A percentile compares a stretch with the other conserved stretches of the same genome.
These are phyloP conservation scores for Pyrrhoderma noxium DNA, from an alignment of 1,284 basidiomycete species.

Conservation along the genomic window DNA sequence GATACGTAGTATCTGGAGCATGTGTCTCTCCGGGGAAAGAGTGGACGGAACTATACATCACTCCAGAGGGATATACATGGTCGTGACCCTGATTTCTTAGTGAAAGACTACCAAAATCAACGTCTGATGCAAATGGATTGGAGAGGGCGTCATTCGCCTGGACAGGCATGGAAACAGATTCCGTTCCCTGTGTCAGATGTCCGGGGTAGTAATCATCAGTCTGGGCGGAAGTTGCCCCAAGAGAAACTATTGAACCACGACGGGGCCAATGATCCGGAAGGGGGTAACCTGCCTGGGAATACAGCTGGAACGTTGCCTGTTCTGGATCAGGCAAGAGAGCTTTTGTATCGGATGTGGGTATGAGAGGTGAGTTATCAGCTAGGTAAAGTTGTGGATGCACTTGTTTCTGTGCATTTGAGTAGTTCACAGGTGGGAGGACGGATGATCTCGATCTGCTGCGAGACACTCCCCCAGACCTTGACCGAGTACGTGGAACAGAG, in stretches of 20 bases:
- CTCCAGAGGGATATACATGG: too few relatives aligned
- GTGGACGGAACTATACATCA: too few relatives aligned
- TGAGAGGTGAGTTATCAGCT: too few relatives aligned
- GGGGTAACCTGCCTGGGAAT: too few relatives aligned
- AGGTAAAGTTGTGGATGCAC: too few relatives aligned
- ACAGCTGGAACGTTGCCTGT: neutral
- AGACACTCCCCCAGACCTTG: neutral
- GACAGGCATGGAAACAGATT: neutral
- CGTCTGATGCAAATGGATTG: slow-evolving; percentile 11
- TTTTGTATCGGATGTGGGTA: too few relatives aligned
- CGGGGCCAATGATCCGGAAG: slow-evolving; percentile 8
- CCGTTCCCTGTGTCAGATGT: neutral
- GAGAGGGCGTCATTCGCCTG: slow-evolving; percentile 11
- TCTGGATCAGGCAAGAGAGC: slow-evolving; percentile 7
- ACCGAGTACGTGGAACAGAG: neutral
- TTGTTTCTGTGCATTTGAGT: too few relatives aligned
- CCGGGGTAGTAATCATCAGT: slow-evolving; percentile 1
- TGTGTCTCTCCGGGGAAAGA: too few relatives aligned
- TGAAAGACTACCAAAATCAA: slow-evolving; percentile 5
- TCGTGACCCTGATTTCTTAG: neutral
- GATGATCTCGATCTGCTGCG: slow-evolving; percentile 1
- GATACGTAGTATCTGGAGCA: too few relatives aligned
- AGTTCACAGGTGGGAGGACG: neutral
- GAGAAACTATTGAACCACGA: slow-evolving; percentile 7
- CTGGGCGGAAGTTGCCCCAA: neutral